A percentile compares a stretch with the other conserved stretches of the same genome.
These are phyloP conservation scores for Fonsecaea pugnacius DNA, from an alignment of 2,329 filamentous ascomycete genomes.

Conservation along the genomic window DNA sequence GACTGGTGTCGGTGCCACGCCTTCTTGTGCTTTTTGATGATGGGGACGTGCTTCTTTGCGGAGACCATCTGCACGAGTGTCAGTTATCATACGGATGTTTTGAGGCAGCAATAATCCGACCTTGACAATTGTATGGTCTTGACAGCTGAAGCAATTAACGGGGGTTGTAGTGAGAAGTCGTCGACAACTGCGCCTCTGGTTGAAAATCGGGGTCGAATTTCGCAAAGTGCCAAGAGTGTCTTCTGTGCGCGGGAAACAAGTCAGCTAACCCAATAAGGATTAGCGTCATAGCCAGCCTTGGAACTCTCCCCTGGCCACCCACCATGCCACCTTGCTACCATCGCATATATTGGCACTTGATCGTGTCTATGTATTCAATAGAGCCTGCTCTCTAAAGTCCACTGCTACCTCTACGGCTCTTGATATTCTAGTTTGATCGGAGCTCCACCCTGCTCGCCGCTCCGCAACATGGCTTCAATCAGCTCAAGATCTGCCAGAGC, in stretches of 20 bases:
- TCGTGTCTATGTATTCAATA: not conserved
- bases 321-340: not conserved
- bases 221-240: slow-evolving; percentile 14
- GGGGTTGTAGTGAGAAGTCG: slow-evolving; percentile 6
- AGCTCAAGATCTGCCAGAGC: slow-evolving; percentile 39
- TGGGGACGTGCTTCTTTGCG: slow-evolving; percentile 98
- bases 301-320: not conserved
- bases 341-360: not conserved
- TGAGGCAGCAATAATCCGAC: not conserved
- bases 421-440: slow-evolving; percentile 36
- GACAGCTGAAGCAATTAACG: slow-evolving; percentile 10
- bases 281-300: slow-evolving; percentile 8
- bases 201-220: slow-evolving; percentile 18
- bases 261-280: not conserved
- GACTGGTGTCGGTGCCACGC: slow-evolving; percentile 97
- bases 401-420: slow-evolving; percentile 17
- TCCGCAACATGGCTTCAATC: slow-evolving; percentile 41
- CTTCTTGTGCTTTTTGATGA: slow-evolving; percentile 99
- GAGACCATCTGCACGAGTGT: slow-evolving; percentile 77
- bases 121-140: slow-evolving; percentile 17
- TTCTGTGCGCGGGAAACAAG: slow-evolving; percentile 11
- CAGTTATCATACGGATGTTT: not conserved
- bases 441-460: slow-evolving; percentile 40
- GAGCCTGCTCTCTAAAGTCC: not conserved
- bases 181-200: slow-evolving; percentile 1